Evolutionary conservation across 345 rosid species (phyloP), one percentile per base, ranked within the genome.

Genomic region (Hirschfeldia incana): DNA sequence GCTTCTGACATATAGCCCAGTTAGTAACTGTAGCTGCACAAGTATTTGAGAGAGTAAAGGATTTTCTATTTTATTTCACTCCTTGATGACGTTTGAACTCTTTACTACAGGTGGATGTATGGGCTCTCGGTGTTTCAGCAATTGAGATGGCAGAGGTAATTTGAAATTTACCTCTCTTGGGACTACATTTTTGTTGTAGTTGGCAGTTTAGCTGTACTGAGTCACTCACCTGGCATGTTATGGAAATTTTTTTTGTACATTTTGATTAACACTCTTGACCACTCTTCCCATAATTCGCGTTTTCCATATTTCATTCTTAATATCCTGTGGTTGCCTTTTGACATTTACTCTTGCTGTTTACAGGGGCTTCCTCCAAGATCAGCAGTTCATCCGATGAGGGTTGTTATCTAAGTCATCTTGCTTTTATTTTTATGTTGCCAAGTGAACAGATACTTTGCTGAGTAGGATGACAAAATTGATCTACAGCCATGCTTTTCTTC

Each of bases 321-420:
- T 71, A 58, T 65, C 29, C n/a, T 34, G 16, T 59, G 68, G 46
- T 6, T 33, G 65, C 44, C 65, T 66, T 44, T 42, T 80, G 65
- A 80, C 69, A 6, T 30, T 70, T 58, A 21, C 17, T 72, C 51
- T 30, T 63, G 26, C 11, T 74, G 7, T 67, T 75, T 70, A 49
- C 88, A 94, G 99, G 99, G 98, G 66, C 92, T 91, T 81, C 99
- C 99, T 80, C 98, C 98, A 75, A 87, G 99, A 89, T 94, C 99
- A 65, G 83, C 91, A 0, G 99, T 95, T 74, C 99, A 95, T 89
- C 99, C 99, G 28, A 95, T 95, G 99, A 92, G 99, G 94, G 99
- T 94, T 71, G 85, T 92, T 91, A 76, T 80, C 79, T 69, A 44
- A 33, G 64, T 73, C 77, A 65, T 75, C 76, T 74, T 76, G 37